Percentiles rank a stretch among this genome's conserved stretches.
Conservation (phyloP, 495 filamentous ascomycete genomes). For the Xanthoparmelia taractica region DNA sequence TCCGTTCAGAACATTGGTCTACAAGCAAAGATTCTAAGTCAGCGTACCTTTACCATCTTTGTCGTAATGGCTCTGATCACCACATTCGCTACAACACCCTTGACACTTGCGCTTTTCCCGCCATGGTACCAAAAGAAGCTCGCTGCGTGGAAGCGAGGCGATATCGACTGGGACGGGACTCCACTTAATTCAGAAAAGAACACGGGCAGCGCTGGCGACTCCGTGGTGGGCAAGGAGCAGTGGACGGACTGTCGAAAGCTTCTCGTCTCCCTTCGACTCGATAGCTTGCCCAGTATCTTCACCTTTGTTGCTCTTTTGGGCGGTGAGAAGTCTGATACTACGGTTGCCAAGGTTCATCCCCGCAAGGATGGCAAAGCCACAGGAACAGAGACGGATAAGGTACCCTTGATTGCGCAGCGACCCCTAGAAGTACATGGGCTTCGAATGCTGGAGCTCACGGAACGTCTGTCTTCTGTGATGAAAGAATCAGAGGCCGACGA, state of each 20-base stretch:
- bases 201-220: slow-evolving; percentile 31
- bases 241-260: slow-evolving; percentile 39
- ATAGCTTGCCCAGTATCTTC: slow-evolving; percentile 80
- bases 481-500: slow-evolving; percentile 78
- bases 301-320: slow-evolving; percentile 75
- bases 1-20: slow-evolving; percentile 75
- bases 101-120: slow-evolving; percentile 73
- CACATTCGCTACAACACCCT: slow-evolving; percentile 82
- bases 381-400: slow-evolving; percentile 18
- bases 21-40: slow-evolving; percentile 81
- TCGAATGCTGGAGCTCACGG: slow-evolving; percentile 78
- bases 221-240: slow-evolving; percentile 33
- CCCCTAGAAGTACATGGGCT: slow-evolving; percentile 78
- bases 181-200: slow-evolving; percentile 36
- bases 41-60: slow-evolving; percentile 91
- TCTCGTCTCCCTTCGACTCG: slow-evolving; percentile 70
- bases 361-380: slow-evolving; percentile 11
- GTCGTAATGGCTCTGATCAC: slow-evolving; percentile 96
- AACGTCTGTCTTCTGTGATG: slow-evolving; percentile 94
- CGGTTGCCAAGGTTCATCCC: slow-evolving; percentile 40
- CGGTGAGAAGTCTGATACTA: slow-evolving; percentile 37
- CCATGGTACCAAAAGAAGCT: slow-evolving; percentile 87
- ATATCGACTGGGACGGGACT: slow-evolving; percentile 89
- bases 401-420: slow-evolving; percentile 30
- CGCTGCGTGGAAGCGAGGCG: slow-evolving; percentile 80